Evolutionary conservation across 495 filamentous ascomycete species (phyloP).

Genomic region (Xylaria intraflava): DNA sequence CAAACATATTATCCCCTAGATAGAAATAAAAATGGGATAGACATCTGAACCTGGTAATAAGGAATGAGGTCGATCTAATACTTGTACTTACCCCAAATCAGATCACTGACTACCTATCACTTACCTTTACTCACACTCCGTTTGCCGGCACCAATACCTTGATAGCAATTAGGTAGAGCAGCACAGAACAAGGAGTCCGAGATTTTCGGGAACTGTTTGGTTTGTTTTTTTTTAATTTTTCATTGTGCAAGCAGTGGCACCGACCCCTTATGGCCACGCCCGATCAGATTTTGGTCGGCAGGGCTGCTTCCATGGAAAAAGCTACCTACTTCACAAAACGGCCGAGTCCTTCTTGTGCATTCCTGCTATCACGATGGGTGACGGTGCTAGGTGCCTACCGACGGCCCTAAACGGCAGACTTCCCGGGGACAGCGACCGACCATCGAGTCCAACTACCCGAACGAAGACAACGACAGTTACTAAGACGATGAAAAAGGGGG

Average conservation of each 20-base stretch:
- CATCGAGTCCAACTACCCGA: constrained; percentile 2
- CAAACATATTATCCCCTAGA: too few relatives aligned
- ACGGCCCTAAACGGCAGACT: not conserved
- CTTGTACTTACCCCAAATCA: too few relatives aligned
- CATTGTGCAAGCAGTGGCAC: constrained; percentile 10
- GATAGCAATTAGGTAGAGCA: not conserved
- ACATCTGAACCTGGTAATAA: too few relatives aligned
- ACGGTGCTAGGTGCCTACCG: not conserved
- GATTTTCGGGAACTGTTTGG: not conserved
- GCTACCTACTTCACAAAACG: not conserved
- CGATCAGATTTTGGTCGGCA: not conserved
- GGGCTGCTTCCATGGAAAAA: not conserved
- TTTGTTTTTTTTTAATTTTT: constrained; percentile 15
- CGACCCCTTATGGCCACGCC: constrained; percentile 10
- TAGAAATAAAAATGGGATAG: too few relatives aligned
- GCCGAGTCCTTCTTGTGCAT: not conserved
- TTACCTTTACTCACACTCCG: too few relatives aligned
- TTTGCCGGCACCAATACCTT: too few relatives aligned
- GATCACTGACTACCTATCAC: too few relatives aligned
- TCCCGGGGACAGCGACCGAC: not conserved
- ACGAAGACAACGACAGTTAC: constrained; percentile 13
- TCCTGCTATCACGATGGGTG: not conserved
- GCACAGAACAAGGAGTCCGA: not conserved
- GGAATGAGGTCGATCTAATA: too few relatives aligned
- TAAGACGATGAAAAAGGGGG: constrained; percentile 10